Evolutionary conservation across 495 filamentous ascomycete genomes (phyloP), one percentile per base, ranked within the genome.

Genomic region (Lasiosphaeria miniovina): DNA sequence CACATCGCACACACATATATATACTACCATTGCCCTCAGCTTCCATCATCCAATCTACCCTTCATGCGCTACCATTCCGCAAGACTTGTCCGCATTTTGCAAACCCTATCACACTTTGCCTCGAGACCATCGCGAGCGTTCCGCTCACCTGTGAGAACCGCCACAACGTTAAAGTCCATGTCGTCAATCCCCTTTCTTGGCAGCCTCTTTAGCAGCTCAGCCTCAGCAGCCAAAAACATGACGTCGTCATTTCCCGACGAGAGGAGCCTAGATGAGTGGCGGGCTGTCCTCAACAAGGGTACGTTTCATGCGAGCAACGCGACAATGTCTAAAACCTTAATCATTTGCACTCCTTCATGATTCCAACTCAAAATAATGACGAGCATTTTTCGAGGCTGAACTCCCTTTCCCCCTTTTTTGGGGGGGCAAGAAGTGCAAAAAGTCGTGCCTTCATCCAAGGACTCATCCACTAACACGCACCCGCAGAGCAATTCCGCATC

Each of bases 401-500:
- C 24, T 24, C 24, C 24, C 24, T 24, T 24, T 2, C 24, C 24
- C 24, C 24, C 24, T 24, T 24, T 24, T 24, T 24, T 1, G 24
- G 24, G 24, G 24, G 24, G 24, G 24, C 63, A 24, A 24, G 24
- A 24, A 24, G 24, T 2, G 24, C 24, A 2, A 24, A 24, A 1
- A 24, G 24, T 2, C 24, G 24, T 24, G 24, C 24, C 24, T 24
- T 24, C 24, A 24, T 24, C 2, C 24, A 24, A 24, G 24, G 24
- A 24, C 24, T 24, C 24, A 24, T 2, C 24, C 24, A 24, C 24
- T 24, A 24, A 24, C 24, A 24, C 2, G 24, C 43, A 46, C 5
- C 11, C 34, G 10, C 10, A 94, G 94, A 96, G 60, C 93, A 98
- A 84, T 98, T 97, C 82, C 88, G 90, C 60, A 80, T 97, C 68